phyloP scores from a whole-genome alignment of 2,329 filamentous ascomycete genomes.

The Aureobasidium sp. region DNA sequence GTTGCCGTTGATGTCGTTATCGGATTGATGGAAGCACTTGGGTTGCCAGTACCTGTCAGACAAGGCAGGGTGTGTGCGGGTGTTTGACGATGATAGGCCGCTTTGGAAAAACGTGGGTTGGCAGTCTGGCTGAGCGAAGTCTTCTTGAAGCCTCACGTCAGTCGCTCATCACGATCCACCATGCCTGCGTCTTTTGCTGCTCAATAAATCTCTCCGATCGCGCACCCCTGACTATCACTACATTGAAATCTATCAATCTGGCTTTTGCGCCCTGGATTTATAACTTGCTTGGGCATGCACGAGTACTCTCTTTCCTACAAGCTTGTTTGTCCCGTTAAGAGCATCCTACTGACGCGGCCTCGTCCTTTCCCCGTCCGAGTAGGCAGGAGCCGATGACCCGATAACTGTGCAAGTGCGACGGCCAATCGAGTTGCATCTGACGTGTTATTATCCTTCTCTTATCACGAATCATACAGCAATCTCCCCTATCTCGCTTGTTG shows the following conservation, averaged over 20 bases:
- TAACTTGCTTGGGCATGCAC: background rate
- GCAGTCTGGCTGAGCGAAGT: background rate
- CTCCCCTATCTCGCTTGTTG: conserved; percentile 7
- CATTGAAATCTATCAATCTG: background rate
- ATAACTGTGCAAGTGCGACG: conserved; percentile 3
- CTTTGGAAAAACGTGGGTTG: conserved; percentile 5
- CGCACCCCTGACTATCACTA: conserved; percentile 10
- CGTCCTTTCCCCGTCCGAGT: background rate
- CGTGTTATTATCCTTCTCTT: background rate
- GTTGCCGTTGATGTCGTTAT: background rate
- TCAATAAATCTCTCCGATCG: background rate
- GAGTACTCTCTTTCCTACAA: background rate
- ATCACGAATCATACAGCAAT: conserved; percentile 2
- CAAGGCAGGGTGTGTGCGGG: background rate
- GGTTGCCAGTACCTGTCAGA: background rate
- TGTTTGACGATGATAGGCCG: background rate
- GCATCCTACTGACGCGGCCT: background rate
- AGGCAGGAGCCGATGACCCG: background rate
- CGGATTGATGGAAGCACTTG: background rate
- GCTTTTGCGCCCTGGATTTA: background rate
- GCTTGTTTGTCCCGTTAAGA: background rate
- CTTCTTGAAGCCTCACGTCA: conserved; percentile 7
- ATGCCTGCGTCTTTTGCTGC: background rate
- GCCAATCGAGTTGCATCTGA: background rate
- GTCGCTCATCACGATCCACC: background rate